These are phyloP conservation scores for Podospora comata DNA, from an alignment of 495 filamentous ascomycete species.

Conservation along the genomic window DNA sequence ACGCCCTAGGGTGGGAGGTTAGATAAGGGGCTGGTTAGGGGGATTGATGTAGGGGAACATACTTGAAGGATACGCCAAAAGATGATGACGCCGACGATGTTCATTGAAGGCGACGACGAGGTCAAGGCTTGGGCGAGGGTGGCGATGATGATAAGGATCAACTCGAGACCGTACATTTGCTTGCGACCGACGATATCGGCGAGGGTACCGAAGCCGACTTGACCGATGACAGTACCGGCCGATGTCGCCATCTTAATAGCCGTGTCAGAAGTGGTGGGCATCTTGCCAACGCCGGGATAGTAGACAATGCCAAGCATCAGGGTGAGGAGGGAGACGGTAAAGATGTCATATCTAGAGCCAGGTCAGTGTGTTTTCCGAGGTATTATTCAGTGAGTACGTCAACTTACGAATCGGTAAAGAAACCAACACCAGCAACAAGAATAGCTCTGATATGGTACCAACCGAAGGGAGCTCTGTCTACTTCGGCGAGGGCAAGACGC, in stretches of 20 bases:
- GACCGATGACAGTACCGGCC: slow-evolving; percentile 80
- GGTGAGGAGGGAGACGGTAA: slow-evolving; percentile 63
- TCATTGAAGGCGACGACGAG: slow-evolving; percentile 63
- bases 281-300: slow-evolving; percentile 52
- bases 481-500: slow-evolving; percentile 66
- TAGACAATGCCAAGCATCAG: slow-evolving; percentile 74
- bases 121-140: slow-evolving; percentile 73
- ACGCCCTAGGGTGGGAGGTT: slow-evolving; percentile 45
- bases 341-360: slow-evolving; percentile 52
- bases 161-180: slow-evolving; percentile 82
- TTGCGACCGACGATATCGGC: slow-evolving; percentile 78
- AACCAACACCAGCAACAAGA: slow-evolving; percentile 69
- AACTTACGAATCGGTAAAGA: slow-evolving; percentile 75
- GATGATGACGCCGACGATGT: slow-evolving; percentile 72
- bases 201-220: slow-evolving; percentile 75
- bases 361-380: neutral
- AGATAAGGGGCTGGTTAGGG: neutral
- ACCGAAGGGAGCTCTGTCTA: slow-evolving; percentile 73
- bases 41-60: slow-evolving; percentile 20
- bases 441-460: slow-evolving; percentile 72
- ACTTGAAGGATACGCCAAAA: slow-evolving; percentile 89
- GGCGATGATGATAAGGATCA: slow-evolving; percentile 84
- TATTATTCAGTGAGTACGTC: neutral
- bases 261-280: slow-evolving; percentile 65
- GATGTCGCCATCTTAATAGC: slow-evolving; percentile 89